phyloP scores from a whole-genome alignment of 495 filamentous ascomycete genomes.

The Aspergillus coremiiformis region DNA sequence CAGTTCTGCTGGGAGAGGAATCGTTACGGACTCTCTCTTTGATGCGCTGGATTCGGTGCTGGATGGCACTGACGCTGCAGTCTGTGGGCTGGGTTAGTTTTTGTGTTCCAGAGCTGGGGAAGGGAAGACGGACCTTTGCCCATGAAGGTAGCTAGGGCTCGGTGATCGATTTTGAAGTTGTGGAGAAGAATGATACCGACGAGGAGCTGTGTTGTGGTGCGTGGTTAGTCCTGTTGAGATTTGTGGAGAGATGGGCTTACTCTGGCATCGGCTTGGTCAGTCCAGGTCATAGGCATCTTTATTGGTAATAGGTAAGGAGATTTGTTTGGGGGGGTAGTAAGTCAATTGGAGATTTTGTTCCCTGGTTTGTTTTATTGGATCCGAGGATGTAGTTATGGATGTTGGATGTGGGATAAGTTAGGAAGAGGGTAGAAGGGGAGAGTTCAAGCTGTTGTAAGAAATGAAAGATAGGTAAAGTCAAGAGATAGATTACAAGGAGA shows the following conservation, averaged over 20 bases:
- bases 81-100: slow-evolving; percentile 4
- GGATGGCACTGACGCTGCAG: slow-evolving; percentile 24
- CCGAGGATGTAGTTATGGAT: neutral
- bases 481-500: neutral
- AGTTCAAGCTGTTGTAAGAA: neutral
- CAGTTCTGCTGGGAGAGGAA: neutral
- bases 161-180: slow-evolving; percentile 16
- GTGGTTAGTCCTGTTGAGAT: neutral
- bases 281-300: slow-evolving; percentile 24
- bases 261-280: slow-evolving; percentile 19
- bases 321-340: too few species aligned
- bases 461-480: neutral
- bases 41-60: slow-evolving; percentile 25
- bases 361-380: neutral
- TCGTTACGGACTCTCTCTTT: slow-evolving; percentile 8
- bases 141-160: slow-evolving; percentile 21
- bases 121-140: slow-evolving; percentile 15
- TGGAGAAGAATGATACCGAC: slow-evolving; percentile 14
- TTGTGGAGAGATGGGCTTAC: slow-evolving; percentile 8
- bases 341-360: neutral
- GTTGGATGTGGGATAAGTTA: neutral
- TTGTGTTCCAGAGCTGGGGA: neutral
- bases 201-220: slow-evolving; percentile 18
- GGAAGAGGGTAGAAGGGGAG: neutral
- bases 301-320: neutral